Evolutionary conservation across 106 monocot genomes (phyloP), one percentile per base, ranked within the genome.

Genomic region (Agapanthus africanus): DNA sequence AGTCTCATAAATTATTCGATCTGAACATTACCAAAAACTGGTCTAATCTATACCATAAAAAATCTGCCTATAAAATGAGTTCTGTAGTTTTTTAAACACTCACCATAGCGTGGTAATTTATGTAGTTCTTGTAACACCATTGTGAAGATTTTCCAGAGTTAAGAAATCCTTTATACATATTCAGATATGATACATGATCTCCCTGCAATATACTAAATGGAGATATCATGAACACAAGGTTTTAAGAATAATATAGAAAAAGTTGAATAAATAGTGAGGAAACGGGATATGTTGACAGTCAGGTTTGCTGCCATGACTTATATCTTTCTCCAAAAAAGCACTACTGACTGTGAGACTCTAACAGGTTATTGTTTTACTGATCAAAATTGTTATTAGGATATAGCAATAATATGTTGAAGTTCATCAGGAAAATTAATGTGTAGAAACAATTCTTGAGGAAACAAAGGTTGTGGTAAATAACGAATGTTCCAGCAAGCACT

Each of bases 31-130:
- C 31, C 60, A 21, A n/a, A 59, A 6, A 34, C 46, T 42, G 35
- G 35, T 46, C 47, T 54, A 30, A 23, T 30, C 28, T 21, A 37
- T 9, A 14, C 6, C 15, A 10, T 46, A 46, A 46, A 2, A 6
- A n/a, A n/a, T n/a, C 5, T 26, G 2, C 25, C 5, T 54, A 54
- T 6, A 54, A 54, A 30, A 22, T 4, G 2, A 2, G 27, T n/a
- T 16, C 34, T 25, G 33, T 16, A 66, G 51, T 47, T 47, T 35
- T 63, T 63, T 18, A 63, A 37, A 63, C 10, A 37, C 63, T 13
- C 33, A 97, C 95, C 95, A 97, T 80, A 39, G 88, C 80, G 35
- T 97, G 91, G 78, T 97, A 87, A 69, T 97, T 97, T 72, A 97
- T 76, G 73, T 81, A 97, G 75, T 97, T 97, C 54, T 70, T 83